Conservation (phyloP, 208 protist genomes). For the Zelonia costaricensis region DNA sequence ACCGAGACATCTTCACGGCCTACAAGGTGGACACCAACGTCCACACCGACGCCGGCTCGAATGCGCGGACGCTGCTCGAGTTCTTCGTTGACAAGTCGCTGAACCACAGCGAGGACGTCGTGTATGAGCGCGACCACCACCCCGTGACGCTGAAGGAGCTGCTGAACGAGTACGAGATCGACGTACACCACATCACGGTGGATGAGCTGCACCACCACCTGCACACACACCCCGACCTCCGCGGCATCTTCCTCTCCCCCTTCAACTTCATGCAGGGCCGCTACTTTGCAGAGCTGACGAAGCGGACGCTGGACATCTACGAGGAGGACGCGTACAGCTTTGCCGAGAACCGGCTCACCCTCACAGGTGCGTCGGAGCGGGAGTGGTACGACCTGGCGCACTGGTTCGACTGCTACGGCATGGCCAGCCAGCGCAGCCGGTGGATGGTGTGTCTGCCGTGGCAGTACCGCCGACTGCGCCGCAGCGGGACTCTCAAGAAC, state of each 20-base stretch:
- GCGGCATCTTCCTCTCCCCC: constrained; percentile 74
- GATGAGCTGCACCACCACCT: constrained; percentile 88
- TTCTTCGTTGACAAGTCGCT: constrained; percentile 91
- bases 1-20: constrained; percentile 89
- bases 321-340: constrained; percentile 87
- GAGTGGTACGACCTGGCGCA: constrained; percentile 96
- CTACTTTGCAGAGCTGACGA: constrained; percentile 93
- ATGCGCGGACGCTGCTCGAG: constrained; percentile 85
- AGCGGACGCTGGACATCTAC: constrained; percentile 80
- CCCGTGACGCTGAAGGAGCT: constrained; percentile 84
- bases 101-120: constrained; percentile 88
- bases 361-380: constrained; percentile 69
- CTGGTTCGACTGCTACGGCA: constrained; percentile 96
- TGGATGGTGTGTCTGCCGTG: constrained; percentile 97
- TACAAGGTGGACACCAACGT: constrained; percentile 93
- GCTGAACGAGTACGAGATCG: constrained; percentile 73
- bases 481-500: constrained; percentile 73
- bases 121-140: constrained; percentile 79
- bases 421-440: constrained; percentile 94
- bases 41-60: constrained; percentile 85
- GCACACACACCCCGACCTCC: constrained; percentile 64
- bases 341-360: constrained; percentile 82
- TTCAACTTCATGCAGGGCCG: constrained; percentile 93
- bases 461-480: constrained; percentile 86
- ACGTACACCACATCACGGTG: constrained; percentile 77